Evolutionary conservation across 1,284 basidiomycete genomes (phyloP).

Genomic region (Kwoniella shivajii): DNA sequence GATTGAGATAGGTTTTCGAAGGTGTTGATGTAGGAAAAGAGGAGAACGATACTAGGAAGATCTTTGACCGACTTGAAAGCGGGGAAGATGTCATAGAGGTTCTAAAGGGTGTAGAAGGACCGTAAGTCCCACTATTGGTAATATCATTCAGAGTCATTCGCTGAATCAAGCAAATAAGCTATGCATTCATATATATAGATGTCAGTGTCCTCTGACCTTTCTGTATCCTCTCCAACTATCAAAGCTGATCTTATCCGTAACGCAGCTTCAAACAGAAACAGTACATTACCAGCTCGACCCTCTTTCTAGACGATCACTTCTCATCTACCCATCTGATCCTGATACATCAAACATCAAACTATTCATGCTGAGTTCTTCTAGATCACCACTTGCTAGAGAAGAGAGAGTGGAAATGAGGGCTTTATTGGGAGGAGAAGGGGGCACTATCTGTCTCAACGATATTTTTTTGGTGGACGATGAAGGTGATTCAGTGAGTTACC

Average conservation of each 20-base stretch:
- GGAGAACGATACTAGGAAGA: slow-evolving; percentile 76
- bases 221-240: not conserved
- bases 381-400: slow-evolving; percentile 23
- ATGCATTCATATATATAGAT: slow-evolving; percentile 76
- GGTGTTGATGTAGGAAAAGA: slow-evolving; percentile 66
- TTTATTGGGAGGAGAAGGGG: slow-evolving; percentile 42
- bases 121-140: slow-evolving; percentile 63
- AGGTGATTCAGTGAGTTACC: not conserved
- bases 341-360: not conserved
- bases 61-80: slow-evolving; percentile 63
- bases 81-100: slow-evolving; percentile 58
- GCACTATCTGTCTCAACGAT: slow-evolving; percentile 23
- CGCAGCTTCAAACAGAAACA: slow-evolving; percentile 55
- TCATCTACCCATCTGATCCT: slow-evolving; percentile 56
- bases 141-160: not conserved
- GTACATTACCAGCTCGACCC: slow-evolving; percentile 86
- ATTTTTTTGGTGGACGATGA: slow-evolving; percentile 4
- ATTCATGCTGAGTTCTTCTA: slow-evolving; percentile 37
- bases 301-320: slow-evolving; percentile 83
- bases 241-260: slow-evolving; percentile 4
- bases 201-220: slow-evolving; percentile 54
- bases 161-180: not conserved
- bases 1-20: slow-evolving; percentile 66
- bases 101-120: slow-evolving; percentile 75
- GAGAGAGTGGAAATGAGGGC: slow-evolving; percentile 29